A percentile compares a stretch with the other conserved stretches of the same genome.
Evolutionary conservation across 345 rosid species (phyloP).

Genomic region (Salix udensis): DNA sequence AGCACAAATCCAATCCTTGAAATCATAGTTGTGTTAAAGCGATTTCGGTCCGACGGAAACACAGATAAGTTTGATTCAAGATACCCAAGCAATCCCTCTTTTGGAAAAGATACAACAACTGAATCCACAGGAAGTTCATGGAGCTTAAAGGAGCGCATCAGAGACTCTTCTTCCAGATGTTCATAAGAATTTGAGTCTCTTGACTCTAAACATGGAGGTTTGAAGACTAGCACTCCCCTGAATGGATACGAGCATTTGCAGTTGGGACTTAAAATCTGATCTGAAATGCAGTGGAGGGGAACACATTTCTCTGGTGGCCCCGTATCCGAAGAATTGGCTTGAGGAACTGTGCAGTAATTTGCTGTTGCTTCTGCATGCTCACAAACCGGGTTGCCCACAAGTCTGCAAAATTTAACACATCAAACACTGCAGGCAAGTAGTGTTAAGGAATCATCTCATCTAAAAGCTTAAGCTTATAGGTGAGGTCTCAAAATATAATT

Average conservation of each 20-base stretch:
- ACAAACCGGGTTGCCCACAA: constrained; percentile 61
- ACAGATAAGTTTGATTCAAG: constrained; percentile 40
- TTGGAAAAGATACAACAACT: constrained; percentile 49
- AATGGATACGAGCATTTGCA: constrained; percentile 66
- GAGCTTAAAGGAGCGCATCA: constrained; percentile 26
- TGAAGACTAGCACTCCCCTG: constrained; percentile 59
- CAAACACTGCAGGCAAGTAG: not conserved
- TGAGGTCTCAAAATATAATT: too few species aligned
- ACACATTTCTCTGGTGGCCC: not conserved
- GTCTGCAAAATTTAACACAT: constrained; percentile 43
- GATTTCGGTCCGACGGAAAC: constrained; percentile 47
- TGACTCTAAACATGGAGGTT: constrained; percentile 60
- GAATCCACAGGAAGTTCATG: constrained; percentile 59
- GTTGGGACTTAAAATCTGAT: constrained; percentile 46
- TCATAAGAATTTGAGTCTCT: constrained; percentile 29
- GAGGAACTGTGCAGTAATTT: constrained; percentile 41
- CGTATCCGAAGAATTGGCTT: not conserved
- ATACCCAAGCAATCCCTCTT: constrained; percentile 36
- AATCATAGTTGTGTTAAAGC: constrained; percentile 46
- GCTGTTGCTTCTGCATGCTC: constrained; percentile 27
- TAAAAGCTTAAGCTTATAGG: too few species aligned
- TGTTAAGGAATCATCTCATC: too few species aligned
- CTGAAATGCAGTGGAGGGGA: constrained; percentile 40
- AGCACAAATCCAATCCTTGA: constrained; percentile 42
- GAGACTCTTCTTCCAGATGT: constrained; percentile 24